Conservation (phyloP, 371 early-diverging fungal species). For the Catenaria anguillulae region DNA sequence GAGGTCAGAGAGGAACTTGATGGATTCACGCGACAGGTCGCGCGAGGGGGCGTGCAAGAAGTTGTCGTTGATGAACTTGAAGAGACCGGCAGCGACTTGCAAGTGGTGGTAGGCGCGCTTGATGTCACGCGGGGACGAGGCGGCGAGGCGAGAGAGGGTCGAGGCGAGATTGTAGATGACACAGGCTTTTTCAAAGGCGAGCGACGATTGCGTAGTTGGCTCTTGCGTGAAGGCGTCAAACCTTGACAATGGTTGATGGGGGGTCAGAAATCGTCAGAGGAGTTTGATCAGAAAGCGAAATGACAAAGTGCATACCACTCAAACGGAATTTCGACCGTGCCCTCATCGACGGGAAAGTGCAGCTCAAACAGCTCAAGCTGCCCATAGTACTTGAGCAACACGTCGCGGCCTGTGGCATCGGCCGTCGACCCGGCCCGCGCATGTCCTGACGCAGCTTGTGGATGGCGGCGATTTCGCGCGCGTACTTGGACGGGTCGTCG, state of each 20-base stretch:
- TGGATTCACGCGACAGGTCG: slow-evolving; percentile 75
- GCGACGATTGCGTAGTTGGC: slow-evolving; percentile 58
- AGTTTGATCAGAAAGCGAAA: not conserved
- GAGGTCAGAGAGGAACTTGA: slow-evolving; percentile 61
- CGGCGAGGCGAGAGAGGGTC: slow-evolving; percentile 26
- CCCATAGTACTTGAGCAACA: slow-evolving; percentile 86
- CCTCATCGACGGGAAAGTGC: slow-evolving; percentile 81
- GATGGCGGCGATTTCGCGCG: slow-evolving; percentile 61
- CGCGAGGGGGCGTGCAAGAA: slow-evolving; percentile 88
- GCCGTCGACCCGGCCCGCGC: slow-evolving; percentile 66
- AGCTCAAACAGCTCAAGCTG: slow-evolving; percentile 88
- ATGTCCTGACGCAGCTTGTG: slow-evolving; percentile 86
- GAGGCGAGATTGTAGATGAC: slow-evolving; percentile 87
- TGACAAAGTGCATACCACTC: slow-evolving; percentile 47
- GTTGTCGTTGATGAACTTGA: slow-evolving; percentile 87
- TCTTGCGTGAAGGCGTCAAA: slow-evolving; percentile 64
- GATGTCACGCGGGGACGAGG: slow-evolving; percentile 32
- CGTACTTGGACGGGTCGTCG: slow-evolving; percentile 81
- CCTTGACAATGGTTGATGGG: too few relatives aligned
- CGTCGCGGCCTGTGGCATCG: slow-evolving; percentile 77
- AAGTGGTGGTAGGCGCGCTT: slow-evolving; percentile 73
- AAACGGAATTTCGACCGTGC: slow-evolving; percentile 69
- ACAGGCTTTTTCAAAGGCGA: slow-evolving; percentile 92
- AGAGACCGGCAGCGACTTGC: slow-evolving; percentile 83
- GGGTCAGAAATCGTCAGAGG: not conserved